These are phyloP conservation scores for Candida manassasensis DNA, from an alignment of 805 yeast species.

Conservation along the genomic window DNA sequence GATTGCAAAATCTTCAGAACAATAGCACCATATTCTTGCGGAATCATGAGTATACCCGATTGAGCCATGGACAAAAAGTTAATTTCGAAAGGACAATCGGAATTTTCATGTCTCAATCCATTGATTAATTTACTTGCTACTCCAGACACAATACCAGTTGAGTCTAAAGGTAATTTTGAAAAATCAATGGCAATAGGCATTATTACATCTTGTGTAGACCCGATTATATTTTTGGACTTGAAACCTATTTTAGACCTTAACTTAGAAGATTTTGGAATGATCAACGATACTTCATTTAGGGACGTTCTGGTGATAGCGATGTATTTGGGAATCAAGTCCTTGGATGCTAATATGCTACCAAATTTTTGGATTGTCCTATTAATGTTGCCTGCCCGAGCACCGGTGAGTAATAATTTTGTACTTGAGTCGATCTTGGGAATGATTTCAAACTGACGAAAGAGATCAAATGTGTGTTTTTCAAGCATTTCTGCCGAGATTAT, in stretches of 20 bases:
- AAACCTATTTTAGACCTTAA: constrained; percentile 37
- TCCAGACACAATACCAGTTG: constrained; percentile 65
- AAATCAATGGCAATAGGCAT: constrained; percentile 56
- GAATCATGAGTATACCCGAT: constrained; percentile 56
- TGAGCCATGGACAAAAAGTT: constrained; percentile 57
- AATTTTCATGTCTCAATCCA: constrained; percentile 18
- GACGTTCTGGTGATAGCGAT: constrained; percentile 53
- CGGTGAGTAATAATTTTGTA: constrained; percentile 47
- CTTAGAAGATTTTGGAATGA: constrained; percentile 40
- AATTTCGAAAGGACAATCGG: constrained; percentile 40
- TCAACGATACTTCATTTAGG: constrained; percentile 44
- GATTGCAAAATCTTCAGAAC: constrained; percentile 19
- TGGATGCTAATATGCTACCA: constrained; percentile 31
- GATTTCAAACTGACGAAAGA: constrained; percentile 34
- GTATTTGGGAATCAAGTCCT: constrained; percentile 30
- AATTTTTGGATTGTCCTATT: constrained; percentile 39
- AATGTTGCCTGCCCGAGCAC: constrained; percentile 51
- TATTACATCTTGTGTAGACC: constrained; percentile 52
- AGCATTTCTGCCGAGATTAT: constrained; percentile 9
- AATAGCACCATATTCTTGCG: constrained; percentile 41
- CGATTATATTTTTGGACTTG: constrained; percentile 41
- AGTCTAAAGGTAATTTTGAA: constrained; percentile 48
- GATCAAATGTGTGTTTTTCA: constrained; percentile 31
- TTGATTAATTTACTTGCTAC: constrained; percentile 47
- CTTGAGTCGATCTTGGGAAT: constrained; percentile 40